phyloP scores from a whole-genome alignment of 371 early-diverging fungal species.

The Chytridium lagenaria region DNA sequence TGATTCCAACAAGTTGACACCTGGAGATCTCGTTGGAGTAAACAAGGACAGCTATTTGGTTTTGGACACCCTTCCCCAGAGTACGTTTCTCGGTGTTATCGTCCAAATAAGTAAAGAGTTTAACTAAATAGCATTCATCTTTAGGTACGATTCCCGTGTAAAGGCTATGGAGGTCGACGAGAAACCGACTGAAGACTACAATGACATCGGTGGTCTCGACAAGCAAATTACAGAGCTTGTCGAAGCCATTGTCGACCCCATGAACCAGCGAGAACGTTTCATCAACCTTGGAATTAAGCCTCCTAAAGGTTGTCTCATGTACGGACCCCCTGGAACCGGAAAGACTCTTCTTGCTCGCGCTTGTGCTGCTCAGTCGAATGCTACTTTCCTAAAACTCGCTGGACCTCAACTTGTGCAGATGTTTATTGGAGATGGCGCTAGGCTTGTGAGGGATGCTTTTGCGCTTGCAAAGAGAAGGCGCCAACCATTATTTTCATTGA shows the following conservation, averaged over 20 bases:
- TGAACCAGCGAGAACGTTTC: slow-evolving; percentile 97
- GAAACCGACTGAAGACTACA: slow-evolving; percentile 99
- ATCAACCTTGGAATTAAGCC: slow-evolving; percentile 97
- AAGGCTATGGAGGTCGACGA: slow-evolving; percentile 99
- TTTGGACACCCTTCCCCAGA: slow-evolving; percentile 99
- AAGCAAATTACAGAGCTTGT: slow-evolving; percentile 99
- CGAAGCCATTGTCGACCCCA: slow-evolving; percentile 98
- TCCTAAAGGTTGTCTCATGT: slow-evolving; percentile 98
- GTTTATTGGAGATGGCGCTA: slow-evolving; percentile 99
- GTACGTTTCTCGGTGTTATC: slow-evolving; percentile 51
- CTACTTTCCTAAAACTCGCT: slow-evolving; percentile 96
- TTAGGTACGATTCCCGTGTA: slow-evolving; percentile 96
- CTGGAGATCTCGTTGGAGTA: slow-evolving; percentile 99
- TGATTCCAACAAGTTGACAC: slow-evolving; percentile 88
- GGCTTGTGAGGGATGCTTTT: slow-evolving; percentile 99
- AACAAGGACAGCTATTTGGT: slow-evolving; percentile 99
- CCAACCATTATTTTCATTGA: slow-evolving; percentile 99
- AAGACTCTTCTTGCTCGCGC: too few relatives aligned
- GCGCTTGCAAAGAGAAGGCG: slow-evolving; percentile 98
- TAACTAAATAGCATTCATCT: too few relatives aligned
- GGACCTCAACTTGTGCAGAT: slow-evolving; percentile 99
- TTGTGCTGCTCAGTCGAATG: slow-evolving; percentile 97
- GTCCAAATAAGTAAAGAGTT: too few relatives aligned
- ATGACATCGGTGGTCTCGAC: slow-evolving; percentile 98
- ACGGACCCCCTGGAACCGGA: too few relatives aligned